Evolutionary conservation across 2,329 filamentous ascomycete species (phyloP).

Genomic region (Aspergillus udagawae): DNA sequence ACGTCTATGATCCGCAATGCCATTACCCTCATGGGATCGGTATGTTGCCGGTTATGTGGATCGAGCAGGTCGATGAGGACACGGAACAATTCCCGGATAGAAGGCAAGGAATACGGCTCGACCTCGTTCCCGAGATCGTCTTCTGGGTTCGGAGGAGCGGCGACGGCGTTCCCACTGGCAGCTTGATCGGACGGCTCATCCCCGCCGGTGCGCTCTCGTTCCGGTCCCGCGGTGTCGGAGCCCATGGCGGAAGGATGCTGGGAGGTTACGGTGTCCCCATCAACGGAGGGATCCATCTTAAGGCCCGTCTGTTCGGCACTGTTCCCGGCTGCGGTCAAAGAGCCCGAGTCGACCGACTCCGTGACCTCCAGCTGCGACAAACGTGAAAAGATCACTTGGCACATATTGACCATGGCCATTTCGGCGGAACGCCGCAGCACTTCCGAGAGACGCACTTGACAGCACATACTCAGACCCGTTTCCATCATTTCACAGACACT

Average conservation of each 20-base stretch:
- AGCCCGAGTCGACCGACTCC: conserved; percentile 62
- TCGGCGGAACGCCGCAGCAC: conserved; percentile 87
- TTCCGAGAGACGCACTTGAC: conserved; percentile 85
- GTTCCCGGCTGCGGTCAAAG: conserved; percentile 55
- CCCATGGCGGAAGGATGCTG: conserved; percentile 44
- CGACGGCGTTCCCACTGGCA: conserved; percentile 29
- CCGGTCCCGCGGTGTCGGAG: conserved; percentile 31
- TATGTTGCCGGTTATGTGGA: conserved; percentile 87
- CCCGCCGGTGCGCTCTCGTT: conserved; percentile 29
- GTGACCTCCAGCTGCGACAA: conserved; percentile 82
- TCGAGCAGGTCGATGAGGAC: conserved; percentile 92
- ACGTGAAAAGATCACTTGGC: conserved; percentile 94
- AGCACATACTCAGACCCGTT: conserved; percentile 93
- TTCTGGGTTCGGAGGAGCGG: conserved; percentile 34
- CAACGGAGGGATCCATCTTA: conserved; percentile 77
- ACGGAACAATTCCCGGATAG: conserved; percentile 88
- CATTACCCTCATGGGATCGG: conserved; percentile 95
- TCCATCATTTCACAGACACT: conserved; percentile 99
- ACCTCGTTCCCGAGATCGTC: conserved; percentile 54
- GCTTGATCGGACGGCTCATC: conserved; percentile 32
- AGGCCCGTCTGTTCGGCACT: conserved; percentile 69
- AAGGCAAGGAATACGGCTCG: conserved; percentile 87
- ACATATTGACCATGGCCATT: conserved; percentile 98
- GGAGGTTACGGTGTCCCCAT: conserved; percentile 59
- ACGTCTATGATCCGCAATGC: conserved; percentile 95